Evolutionary conservation across 306 rosid species (phyloP).

Genomic region (Cucumis melo): DNA sequence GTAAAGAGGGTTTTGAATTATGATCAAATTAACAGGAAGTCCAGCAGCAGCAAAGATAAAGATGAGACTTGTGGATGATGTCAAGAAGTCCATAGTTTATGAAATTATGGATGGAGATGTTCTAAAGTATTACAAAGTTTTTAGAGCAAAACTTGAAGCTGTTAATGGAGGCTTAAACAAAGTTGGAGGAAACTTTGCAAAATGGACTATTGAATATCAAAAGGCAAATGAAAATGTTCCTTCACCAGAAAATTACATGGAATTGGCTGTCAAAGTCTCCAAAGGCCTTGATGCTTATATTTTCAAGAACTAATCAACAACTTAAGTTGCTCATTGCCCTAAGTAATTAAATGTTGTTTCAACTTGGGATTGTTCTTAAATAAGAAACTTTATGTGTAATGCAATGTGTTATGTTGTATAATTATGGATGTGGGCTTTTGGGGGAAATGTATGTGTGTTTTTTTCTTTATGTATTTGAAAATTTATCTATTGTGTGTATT

Average conservation of each 20-base stretch:
- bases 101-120: not conserved
- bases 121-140: not conserved
- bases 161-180: not conserved
- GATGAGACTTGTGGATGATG: not conserved
- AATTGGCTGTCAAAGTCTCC: slow-evolving; percentile 2
- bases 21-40: not conserved
- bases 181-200: not conserved
- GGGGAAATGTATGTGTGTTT: not conserved
- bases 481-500: not conserved
- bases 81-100: not conserved
- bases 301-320: not conserved
- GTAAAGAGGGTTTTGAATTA: not conserved
- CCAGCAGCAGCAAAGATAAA: not conserved
- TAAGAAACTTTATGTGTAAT: not conserved
- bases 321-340: not conserved
- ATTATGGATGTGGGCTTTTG: not conserved
- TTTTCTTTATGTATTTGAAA: not conserved
- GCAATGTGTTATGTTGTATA: not conserved
- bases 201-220: slow-evolving; percentile 10
- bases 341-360: not conserved
- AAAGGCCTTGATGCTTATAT: slow-evolving; percentile 10
- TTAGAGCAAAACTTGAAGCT: not conserved
- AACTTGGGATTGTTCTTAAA: not conserved
- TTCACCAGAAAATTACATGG: not conserved
- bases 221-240: slow-evolving; percentile 14